phyloP scores from a whole-genome alignment of 805 yeast species.

The Lipomyces oligophaga region DNA sequence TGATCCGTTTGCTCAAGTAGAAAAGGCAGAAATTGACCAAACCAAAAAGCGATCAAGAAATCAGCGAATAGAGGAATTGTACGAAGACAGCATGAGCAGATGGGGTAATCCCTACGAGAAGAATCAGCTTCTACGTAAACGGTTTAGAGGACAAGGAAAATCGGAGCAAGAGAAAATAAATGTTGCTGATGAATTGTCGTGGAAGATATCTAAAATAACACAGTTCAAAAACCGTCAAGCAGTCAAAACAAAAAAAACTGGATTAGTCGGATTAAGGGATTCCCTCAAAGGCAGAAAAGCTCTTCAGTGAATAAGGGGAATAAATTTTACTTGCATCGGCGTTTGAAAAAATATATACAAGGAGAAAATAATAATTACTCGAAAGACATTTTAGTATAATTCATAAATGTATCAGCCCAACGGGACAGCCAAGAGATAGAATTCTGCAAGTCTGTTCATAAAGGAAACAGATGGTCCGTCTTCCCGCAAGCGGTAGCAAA shows the following conservation, averaged over 20 bases:
- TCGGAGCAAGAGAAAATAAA: constrained; percentile 5
- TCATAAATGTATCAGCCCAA: constrained; percentile 19
- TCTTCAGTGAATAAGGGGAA: neutral
- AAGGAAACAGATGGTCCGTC: no score
- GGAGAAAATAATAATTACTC: neutral
- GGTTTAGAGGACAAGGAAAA: constrained; percentile 26
- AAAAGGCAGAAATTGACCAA: constrained; percentile 15
- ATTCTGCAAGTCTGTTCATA: constrained; percentile 1
- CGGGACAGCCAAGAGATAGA: constrained; percentile 18
- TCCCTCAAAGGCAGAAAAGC: neutral
- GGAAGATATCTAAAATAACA: constrained; percentile 21
- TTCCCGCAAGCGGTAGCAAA: constrained; percentile 14
- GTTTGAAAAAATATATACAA: no score
- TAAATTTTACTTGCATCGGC: neutral
- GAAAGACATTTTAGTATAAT: neutral
- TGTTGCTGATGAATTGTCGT: constrained; percentile 22
- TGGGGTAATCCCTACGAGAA: constrained; percentile 33
- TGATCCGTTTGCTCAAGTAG: constrained; percentile 30
- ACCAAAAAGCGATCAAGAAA: constrained; percentile 8
- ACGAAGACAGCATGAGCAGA: constrained; percentile 19
- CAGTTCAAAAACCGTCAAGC: neutral
- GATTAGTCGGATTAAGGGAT: neutral
- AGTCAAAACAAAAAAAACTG: neutral
- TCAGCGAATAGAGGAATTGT: constrained; percentile 23
- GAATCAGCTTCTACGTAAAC: constrained; percentile 31